Percentiles rank a stretch among this genome's conserved stretches.
Evolutionary conservation across 805 yeast genomes (phyloP).

Genomic region (Cyberlindnera misumaiensis): DNA sequence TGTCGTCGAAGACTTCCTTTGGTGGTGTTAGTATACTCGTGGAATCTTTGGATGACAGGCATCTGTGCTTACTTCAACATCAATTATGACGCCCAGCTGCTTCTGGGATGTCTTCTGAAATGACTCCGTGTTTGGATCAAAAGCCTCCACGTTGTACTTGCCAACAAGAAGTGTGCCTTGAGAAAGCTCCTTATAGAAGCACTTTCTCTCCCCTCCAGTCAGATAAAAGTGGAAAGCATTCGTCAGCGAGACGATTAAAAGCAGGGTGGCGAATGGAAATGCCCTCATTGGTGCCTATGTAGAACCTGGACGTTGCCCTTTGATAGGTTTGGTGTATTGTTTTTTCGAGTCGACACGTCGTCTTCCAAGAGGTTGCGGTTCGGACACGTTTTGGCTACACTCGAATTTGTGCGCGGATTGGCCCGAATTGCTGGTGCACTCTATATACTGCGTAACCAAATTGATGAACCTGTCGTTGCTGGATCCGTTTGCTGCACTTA

Average conservation of each 20-base stretch:
- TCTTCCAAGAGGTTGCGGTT: background rate
- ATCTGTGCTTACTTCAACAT: conserved; percentile 30
- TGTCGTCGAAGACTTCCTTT: conserved; percentile 64
- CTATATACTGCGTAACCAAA: background rate
- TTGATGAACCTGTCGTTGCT: conserved; percentile 72
- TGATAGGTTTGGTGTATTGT: conserved; percentile 2
- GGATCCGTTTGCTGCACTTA: conserved; percentile 88
- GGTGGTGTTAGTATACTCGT: conserved; percentile 12
- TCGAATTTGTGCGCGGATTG: background rate
- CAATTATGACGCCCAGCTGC: conserved; percentile 33
- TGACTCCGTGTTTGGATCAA: conserved; percentile 28
- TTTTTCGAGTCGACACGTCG: conserved; percentile 5
- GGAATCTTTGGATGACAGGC: background rate
- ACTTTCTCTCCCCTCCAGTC: conserved; percentile 44
- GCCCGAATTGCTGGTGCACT: background rate
- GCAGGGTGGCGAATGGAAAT: conserved; percentile 8
- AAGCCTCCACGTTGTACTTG: conserved; percentile 40
- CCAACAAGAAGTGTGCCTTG: conserved; percentile 44
- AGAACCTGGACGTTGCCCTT: background rate
- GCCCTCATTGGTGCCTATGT: conserved; percentile 9
- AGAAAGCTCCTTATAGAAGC: conserved; percentile 51
- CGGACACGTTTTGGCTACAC: background rate
- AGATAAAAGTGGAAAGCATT: conserved; percentile 43
- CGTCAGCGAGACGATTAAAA: conserved; percentile 21
- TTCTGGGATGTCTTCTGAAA: conserved; percentile 30